Base-by-base conservation (phyloP, 352 stramenopile genomes). In the Globisporangium paddicum region DNA sequence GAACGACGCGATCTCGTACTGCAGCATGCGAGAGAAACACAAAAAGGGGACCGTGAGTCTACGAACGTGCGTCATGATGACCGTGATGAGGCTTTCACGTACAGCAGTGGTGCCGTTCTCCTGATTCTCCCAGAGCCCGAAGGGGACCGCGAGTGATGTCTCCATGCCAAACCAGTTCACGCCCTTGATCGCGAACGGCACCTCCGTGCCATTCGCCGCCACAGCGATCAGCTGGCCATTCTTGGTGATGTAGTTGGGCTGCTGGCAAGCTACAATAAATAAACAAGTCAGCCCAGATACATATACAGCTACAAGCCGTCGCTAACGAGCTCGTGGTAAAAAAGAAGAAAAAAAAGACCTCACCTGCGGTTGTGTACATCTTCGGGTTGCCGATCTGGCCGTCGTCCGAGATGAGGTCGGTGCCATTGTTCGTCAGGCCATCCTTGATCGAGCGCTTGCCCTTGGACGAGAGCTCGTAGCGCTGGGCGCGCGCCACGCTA, bases 141-240 rank as follows among this genome's bases (percentile, higher is more conserved):
- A 90, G 0, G 80, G 79, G 8, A 84, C 67, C 5, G 81, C 79
- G 26, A 89, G 67, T 23, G 67, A 44, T 16, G 82, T 89, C 55
- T 93, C 82, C 79, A 92, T 90, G 46, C 82, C 79, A 21, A 90
- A 88, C 82, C 82, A 91, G 57, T 89, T 91, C 14, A 89, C 62
- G 11, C 82, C 79, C 59, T 92, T 92, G 75, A 90, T 87, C 46
- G 79, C 58, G 42, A 92, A 69, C 3, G 73, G 61, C 3, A 92
- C 64, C 19, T 89, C 75, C 0, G 79, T 89, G n/a, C 82, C 79
- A 58, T 92, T 92, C 14, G 66, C 55, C 7, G 82, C 59, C 26
- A 90, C 73, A 1, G 80, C 77, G 18, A 73, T 64, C 21, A 92
- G 67, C 26, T 77, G 60, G 4, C 82, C 82, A 44, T 90, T 79